These are phyloP conservation scores for Calonectria pseudoturangicola DNA, from an alignment of 2,329 filamentous ascomycete genomes.

Conservation along the genomic window DNA sequence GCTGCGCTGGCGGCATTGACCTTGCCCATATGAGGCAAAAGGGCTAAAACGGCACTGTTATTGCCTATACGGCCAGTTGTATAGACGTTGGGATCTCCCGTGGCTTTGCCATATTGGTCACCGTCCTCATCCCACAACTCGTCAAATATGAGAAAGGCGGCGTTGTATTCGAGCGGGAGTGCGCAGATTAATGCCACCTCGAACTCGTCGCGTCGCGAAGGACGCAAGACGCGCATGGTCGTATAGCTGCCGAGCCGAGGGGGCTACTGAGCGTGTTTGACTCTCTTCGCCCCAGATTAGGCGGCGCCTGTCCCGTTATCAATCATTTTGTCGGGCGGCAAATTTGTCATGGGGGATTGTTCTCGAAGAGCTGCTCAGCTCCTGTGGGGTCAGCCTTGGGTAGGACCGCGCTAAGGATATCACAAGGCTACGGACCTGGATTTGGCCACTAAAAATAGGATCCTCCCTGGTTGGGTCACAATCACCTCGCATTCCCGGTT, in stretches of 20 bases:
- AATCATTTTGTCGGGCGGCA: background rate
- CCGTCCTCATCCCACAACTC: conserved; percentile 16
- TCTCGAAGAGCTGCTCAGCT: background rate
- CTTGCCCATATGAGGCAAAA: conserved; percentile 55
- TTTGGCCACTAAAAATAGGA: no score
- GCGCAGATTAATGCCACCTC: conserved; percentile 41
- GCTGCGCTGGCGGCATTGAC: conserved; percentile 53
- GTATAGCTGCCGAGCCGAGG: background rate
- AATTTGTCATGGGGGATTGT: background rate
- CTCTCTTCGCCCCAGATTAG: background rate
- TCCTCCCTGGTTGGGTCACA: no score
- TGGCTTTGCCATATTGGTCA: conserved; percentile 13
- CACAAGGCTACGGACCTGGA: background rate
- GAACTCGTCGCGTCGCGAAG: conserved; percentile 33
- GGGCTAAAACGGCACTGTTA: conserved; percentile 54
- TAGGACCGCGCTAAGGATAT: background rate
- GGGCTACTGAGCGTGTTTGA: background rate
- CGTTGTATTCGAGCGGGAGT: conserved; percentile 11
- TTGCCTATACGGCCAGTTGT: conserved; percentile 53
- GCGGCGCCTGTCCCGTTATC: background rate
- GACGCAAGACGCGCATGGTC: background rate
- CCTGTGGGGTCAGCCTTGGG: background rate
- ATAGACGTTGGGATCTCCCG: conserved; percentile 45
- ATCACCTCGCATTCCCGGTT: no score
- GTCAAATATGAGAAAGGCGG: conserved; percentile 10